Percentiles rank a stretch among this genome's conserved stretches.
These are phyloP conservation scores for Ascochyta fabae DNA, from an alignment of 2,329 filamentous ascomycete genomes.

Conservation along the genomic window DNA sequence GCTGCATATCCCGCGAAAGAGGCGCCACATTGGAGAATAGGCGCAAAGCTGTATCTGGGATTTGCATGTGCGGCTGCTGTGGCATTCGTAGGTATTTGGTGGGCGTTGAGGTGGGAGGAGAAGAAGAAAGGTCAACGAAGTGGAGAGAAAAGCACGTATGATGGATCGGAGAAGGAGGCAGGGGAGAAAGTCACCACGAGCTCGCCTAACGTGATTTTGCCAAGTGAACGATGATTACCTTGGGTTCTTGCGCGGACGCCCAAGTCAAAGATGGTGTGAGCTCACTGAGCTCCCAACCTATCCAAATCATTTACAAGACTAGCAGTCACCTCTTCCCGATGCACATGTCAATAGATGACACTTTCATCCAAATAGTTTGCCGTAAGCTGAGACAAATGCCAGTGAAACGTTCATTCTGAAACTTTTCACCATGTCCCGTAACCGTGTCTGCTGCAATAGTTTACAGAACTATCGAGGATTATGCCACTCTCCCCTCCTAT, in stretches of 20 bases:
- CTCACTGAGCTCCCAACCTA: neutral
- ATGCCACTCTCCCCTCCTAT: no score
- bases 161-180: neutral
- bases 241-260: neutral
- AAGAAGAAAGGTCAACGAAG: neutral
- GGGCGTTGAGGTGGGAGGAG: constrained; percentile 10
- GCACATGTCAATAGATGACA: no score
- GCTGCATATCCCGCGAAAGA: constrained; percentile 16
- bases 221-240: neutral
- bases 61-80: neutral
- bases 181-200: neutral
- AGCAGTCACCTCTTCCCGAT: no score
- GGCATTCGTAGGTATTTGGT: constrained; percentile 14
- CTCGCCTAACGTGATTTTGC: neutral
- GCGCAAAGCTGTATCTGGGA: constrained; percentile 19
- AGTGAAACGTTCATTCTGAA: no score
- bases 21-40: constrained; percentile 14
- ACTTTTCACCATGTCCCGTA: no score
- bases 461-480: no score
- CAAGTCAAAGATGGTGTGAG: neutral
- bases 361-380: no score
- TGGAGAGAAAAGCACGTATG: neutral
- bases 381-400: no score
- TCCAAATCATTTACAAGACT: no score
- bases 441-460: no score